phyloP scores from a whole-genome alignment of 2,329 filamentous ascomycete species.

The Coniochaeta hoffmannii region DNA sequence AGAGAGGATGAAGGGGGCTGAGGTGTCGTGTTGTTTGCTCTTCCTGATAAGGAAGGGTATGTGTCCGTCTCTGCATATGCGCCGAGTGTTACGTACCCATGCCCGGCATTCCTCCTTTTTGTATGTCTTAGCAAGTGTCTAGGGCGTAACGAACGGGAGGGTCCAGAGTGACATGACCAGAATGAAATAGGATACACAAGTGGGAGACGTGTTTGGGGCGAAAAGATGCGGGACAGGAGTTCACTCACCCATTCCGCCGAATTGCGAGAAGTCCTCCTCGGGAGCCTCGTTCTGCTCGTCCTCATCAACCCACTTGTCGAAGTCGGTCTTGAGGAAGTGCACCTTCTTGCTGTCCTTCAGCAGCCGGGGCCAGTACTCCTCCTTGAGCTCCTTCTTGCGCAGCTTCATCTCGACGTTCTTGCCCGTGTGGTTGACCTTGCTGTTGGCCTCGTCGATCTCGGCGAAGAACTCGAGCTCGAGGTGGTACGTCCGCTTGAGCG shows the following conservation, averaged over 20 bases:
- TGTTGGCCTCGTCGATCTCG: constrained; percentile 81
- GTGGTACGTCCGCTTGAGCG: constrained; percentile 80
- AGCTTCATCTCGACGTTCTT: constrained; percentile 87
- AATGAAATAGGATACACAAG: constrained; percentile 5
- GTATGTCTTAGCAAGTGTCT: constrained; percentile 11
- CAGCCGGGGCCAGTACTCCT: constrained; percentile 92
- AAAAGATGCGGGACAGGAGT: background rate
- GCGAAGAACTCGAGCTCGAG: constrained; percentile 81
- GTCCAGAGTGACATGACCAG: background rate
- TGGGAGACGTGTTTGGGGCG: constrained; percentile 1
- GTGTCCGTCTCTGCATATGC: background rate
- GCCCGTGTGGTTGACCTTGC: constrained; percentile 80
- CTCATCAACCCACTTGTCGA: constrained; percentile 99
- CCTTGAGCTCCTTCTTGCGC: constrained; percentile 92
- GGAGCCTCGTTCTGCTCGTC: constrained; percentile 91
- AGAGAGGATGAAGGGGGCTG: background rate
- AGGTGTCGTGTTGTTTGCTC: background rate
- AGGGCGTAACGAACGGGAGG: background rate
- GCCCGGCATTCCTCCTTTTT: constrained; percentile 47
- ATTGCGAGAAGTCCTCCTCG: constrained; percentile 66
- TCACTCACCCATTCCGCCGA: constrained; percentile 56
- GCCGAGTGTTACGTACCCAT: constrained; percentile 24
- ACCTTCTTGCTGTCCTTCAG: constrained; percentile 84
- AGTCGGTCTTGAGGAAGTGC: constrained; percentile 97
- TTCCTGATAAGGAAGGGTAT: background rate